Percentiles rank a stretch among this genome's conserved stretches.
phyloP scores from a whole-genome alignment of 768 basidiomycete genomes.

The Auricularia sp. region DNA sequence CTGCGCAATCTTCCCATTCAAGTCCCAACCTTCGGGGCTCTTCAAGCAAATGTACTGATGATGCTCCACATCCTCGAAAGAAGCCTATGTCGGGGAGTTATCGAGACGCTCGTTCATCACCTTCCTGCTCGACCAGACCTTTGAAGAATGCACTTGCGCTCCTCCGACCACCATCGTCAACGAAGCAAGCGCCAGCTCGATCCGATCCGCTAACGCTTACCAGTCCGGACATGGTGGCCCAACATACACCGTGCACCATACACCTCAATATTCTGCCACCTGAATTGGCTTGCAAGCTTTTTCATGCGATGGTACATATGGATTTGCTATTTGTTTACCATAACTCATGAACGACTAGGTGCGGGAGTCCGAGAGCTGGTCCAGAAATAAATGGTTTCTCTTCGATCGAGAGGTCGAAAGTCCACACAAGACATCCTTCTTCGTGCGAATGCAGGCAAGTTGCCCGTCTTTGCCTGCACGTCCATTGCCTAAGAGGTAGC shows the following conservation, averaged over 20 bases:
- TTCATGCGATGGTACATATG: conserved; percentile 51
- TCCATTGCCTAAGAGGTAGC: too few species aligned
- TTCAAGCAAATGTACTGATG: too few species aligned
- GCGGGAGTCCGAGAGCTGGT: conserved; percentile 32
- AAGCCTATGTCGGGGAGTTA: too few species aligned
- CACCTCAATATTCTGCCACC: conserved; percentile 61
- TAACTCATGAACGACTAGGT: neutral
- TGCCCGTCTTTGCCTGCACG: neutral
- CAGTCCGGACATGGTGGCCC: conserved; percentile 51
- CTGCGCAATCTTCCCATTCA: too few species aligned
- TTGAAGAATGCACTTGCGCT: conserved; percentile 39
- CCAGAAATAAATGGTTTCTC: conserved; percentile 75
- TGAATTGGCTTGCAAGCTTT: conserved; percentile 65
- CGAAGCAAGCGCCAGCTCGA: conserved; percentile 25
- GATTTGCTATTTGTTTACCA: conserved; percentile 8
- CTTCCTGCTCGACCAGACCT: too few species aligned
- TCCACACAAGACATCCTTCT: conserved; percentile 76
- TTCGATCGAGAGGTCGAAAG: conserved; percentile 76
- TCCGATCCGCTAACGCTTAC: conserved; percentile 54
- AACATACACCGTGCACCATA: conserved; percentile 67
- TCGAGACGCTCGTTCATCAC: too few species aligned
- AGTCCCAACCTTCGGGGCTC: too few species aligned
- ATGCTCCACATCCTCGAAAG: too few species aligned
- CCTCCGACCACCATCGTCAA: conserved; percentile 39
- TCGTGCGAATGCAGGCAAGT: conserved; percentile 36